Conservation (phyloP, 2,329 filamentous ascomycete genomes). For the Colletotrichum orbiculare region DNA sequence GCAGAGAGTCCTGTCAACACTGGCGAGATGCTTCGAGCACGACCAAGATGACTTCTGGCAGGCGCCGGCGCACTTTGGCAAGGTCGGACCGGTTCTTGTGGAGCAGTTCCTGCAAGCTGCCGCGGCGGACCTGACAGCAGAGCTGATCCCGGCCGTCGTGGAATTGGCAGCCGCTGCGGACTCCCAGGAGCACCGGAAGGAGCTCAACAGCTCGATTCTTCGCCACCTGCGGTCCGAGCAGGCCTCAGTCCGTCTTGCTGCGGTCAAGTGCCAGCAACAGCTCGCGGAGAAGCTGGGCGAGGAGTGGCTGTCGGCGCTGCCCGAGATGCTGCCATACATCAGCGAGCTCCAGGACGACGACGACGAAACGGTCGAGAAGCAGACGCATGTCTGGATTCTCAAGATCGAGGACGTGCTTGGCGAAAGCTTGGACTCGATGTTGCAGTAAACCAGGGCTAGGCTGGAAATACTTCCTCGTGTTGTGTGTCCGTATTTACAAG, state of each 20-base stretch:
- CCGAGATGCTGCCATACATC: conserved; percentile 97
- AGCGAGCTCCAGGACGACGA: conserved; percentile 97
- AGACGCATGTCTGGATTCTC: conserved; percentile 90
- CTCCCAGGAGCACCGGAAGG: conserved; percentile 90
- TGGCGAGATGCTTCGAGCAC: conserved; percentile 82
- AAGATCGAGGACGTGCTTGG: conserved; percentile 90
- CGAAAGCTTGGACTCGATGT: conserved; percentile 91
- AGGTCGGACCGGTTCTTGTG: conserved; percentile 76
- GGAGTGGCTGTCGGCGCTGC: conserved; percentile 90
- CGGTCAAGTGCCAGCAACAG: conserved; percentile 82
- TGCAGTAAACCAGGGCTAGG: conserved; percentile 69
- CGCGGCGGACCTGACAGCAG: conserved; percentile 54
- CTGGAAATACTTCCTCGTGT: too few species aligned
- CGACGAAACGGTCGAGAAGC: conserved; percentile 90
- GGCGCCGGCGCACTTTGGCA: conserved; percentile 84
- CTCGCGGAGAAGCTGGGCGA: conserved; percentile 86
- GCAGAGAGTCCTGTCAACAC: conserved; percentile 75
- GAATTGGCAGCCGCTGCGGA: conserved; percentile 84
- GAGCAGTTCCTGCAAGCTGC: conserved; percentile 69
- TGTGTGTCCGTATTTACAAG: too few species aligned
- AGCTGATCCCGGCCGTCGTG: conserved; percentile 79
- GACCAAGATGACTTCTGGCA: conserved; percentile 98
- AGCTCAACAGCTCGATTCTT: conserved; percentile 83
- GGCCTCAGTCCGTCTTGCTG: conserved; percentile 79
- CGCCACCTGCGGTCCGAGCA: conserved; percentile 81